Evolutionary conservation across 2,329 filamentous ascomycete species (phyloP).

Genomic region (Diaporthe caulivora): DNA sequence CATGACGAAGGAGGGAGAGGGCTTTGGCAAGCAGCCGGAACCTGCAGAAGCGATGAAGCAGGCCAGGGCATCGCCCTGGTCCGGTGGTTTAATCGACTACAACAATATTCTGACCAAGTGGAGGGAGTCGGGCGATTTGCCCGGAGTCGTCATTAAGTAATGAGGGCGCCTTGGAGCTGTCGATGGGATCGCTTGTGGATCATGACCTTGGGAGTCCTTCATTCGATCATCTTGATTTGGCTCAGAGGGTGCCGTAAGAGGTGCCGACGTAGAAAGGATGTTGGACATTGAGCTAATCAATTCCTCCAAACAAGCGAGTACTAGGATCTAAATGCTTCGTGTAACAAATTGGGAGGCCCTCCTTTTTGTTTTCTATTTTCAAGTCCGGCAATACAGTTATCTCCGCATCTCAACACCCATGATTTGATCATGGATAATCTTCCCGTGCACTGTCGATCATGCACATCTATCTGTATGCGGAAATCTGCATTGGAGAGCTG

Average conservation of each 20-base stretch:
- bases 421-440: not conserved
- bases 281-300: not conserved
- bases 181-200: not conserved
- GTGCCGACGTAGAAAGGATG: not conserved
- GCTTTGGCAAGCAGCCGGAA: slow-evolving; percentile 8
- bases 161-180: not conserved
- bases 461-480: slow-evolving; percentile 9
- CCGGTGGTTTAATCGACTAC: not conserved
- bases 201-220: not conserved
- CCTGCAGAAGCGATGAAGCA: slow-evolving; percentile 3
- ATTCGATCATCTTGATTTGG: not conserved
- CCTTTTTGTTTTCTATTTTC: not conserved
- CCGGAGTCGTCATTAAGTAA: not conserved
- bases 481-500: not conserved
- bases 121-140: slow-evolving; percentile 24
- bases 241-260: not conserved
- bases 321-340: not conserved
- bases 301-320: not conserved
- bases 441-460: slow-evolving; percentile 7
- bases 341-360: not conserved
- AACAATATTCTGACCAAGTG: slow-evolving; percentile 12
- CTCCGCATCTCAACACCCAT: not conserved
- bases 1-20: slow-evolving; percentile 12
- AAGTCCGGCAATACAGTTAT: slow-evolving; percentile 8
- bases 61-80: slow-evolving; percentile 4